Evolutionary conservation across 495 filamentous ascomycete genomes (phyloP), one percentile per base, ranked within the genome.

Genomic region (Xylaria longipes): DNA sequence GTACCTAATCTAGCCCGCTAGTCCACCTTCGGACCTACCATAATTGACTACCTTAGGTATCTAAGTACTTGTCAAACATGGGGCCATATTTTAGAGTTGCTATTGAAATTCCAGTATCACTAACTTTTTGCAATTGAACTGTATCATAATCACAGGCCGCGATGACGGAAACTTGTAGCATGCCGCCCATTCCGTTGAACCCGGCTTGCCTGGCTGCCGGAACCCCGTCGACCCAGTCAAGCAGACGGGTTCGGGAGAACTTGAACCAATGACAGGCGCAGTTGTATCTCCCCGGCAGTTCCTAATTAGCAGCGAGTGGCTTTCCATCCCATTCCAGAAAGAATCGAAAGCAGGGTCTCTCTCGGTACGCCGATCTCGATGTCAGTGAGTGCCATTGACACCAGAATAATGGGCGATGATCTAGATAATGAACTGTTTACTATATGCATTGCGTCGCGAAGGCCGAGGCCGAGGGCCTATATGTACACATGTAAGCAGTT

Each of bases 251-350:
- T 67, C 29, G 46, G 65, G 35, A 67, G 22, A 50, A 37, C 31
- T 43, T 54, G 65, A 35, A 35, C 65, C 65, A 67, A 67, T 67
- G 48, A 48, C 33, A 39, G 48, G 43, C 65, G 48, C 65, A 54
- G 46, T n/a, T 56, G 33, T 20, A 22, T n/a, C 33, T 56, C 25
- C 35, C 46, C 48, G 65, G 65, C 65, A 67, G 48, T 67, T 56
- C 65, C 65, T 67, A 35, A 54, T 54, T 48, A 41, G 65, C 65
- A 67, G 22, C 29, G 25, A n/a, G 29, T 22, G 22, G 20, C 33
- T 41, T 67, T 56, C 65, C n/a, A 54, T 50, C 31, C n/a, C 33
- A 52, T 67, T 67, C 65, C 56, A 67, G 65, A 67, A 67, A 56
- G 31, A 56, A 37, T 66, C 45, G 29, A 45, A 37, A 33, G 37